Evolutionary conservation across 352 stramenopile species (phyloP).

Genomic region (Phytophthora pluvialis): DNA sequence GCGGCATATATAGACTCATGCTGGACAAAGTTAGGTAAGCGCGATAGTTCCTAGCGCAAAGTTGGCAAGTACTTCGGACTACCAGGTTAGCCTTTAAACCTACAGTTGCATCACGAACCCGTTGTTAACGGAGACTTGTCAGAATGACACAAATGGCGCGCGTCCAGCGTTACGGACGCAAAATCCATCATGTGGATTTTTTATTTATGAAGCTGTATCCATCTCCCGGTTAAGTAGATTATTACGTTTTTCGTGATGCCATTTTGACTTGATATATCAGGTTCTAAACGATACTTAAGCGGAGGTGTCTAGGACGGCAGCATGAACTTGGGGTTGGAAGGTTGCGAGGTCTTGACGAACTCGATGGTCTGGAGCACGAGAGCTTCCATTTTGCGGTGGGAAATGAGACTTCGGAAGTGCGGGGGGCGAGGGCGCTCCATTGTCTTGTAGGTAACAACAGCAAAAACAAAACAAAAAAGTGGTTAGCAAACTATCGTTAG

Average conservation of each 20-base stretch:
- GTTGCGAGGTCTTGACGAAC: constrained; percentile 50
- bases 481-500: too few species aligned
- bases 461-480: too few species aligned
- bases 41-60: too few species aligned
- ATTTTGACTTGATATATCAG: too few species aligned
- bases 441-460: constrained; percentile 9
- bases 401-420: constrained; percentile 72
- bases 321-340: constrained; percentile 48
- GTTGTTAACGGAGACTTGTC: constrained; percentile 4
- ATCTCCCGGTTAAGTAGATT: background rate
- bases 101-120: too few species aligned
- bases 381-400: constrained; percentile 64
- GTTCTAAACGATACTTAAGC: background rate
- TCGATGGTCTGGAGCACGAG: constrained; percentile 68
- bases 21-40: too few species aligned
- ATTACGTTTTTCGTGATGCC: too few species aligned
- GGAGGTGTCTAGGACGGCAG: constrained; percentile 10
- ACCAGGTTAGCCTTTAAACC: too few species aligned
- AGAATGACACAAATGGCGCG: constrained; percentile 22
- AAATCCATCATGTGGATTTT: constrained; percentile 20
- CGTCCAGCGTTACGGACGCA: constrained; percentile 13
- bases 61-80: too few species aligned
- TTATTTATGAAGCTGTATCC: constrained; percentile 18
- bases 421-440: constrained; percentile 51
- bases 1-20: too few species aligned